phyloP scores from a whole-genome alignment of 1,284 basidiomycete species.

The Moesziomyces parantarcticus region DNA sequence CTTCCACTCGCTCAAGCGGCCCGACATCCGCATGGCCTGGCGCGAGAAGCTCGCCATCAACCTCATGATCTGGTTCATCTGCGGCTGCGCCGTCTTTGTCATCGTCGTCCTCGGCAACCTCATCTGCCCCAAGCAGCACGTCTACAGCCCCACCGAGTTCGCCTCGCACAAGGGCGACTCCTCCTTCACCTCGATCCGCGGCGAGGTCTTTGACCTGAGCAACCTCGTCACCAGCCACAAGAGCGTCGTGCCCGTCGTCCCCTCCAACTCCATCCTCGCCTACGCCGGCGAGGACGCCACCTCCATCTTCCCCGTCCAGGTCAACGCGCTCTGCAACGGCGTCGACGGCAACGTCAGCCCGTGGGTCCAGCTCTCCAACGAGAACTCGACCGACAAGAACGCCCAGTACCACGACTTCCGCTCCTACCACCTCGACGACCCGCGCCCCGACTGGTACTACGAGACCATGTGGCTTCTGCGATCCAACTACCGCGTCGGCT shows the following conservation, averaged over 20 bases:
- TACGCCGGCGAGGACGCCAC: constrained; percentile 85
- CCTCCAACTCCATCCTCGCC: constrained; percentile 78
- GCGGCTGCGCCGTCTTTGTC: constrained; percentile 87
- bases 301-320: constrained; percentile 92
- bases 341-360: constrained; percentile 82
- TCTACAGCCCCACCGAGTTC: constrained; percentile 84
- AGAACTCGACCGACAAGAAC: constrained; percentile 82
- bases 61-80: constrained; percentile 90
- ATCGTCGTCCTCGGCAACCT: constrained; percentile 87
- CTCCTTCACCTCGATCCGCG: constrained; percentile 84
- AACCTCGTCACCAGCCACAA: constrained; percentile 71
- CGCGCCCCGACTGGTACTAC: constrained; percentile 96
- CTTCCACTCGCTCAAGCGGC: constrained; percentile 88
- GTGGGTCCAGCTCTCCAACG: constrained; percentile 81
- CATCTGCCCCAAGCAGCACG: constrained; percentile 94
- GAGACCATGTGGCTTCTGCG: constrained; percentile 80
- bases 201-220: constrained; percentile 87
- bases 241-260: constrained; percentile 79
- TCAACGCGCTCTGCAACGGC: constrained; percentile 92
- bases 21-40: constrained; percentile 95
- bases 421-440: constrained; percentile 76
- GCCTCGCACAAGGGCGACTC: constrained; percentile 78
- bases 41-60: constrained; percentile 96
- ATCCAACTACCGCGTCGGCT: constrained; percentile 86
- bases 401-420: constrained; percentile 94